A percentile compares a stretch with the other conserved stretches of the same genome.
Conservation (phyloP, 371 early-diverging fungal genomes). For the Mucor lusitanicus region DNA sequence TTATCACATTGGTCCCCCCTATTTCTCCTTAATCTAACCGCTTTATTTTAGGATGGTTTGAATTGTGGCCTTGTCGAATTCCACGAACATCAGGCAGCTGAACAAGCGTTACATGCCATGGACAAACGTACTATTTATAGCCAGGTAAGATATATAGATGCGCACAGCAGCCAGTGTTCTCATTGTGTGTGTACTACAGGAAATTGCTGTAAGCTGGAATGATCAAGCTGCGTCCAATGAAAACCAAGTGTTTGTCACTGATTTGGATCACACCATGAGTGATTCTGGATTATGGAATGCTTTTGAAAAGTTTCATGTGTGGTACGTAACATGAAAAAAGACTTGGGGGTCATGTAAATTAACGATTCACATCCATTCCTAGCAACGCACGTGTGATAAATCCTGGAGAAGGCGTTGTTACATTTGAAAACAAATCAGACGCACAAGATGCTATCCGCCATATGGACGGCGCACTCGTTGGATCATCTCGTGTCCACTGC, state of each 20-base stretch:
- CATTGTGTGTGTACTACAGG: slow-evolving; percentile 14
- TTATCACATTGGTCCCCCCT: background rate
- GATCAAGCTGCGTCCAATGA: slow-evolving; percentile 13
- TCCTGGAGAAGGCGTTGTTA: slow-evolving; percentile 81
- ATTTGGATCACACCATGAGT: slow-evolving; percentile 78
- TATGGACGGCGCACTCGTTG: slow-evolving; percentile 76
- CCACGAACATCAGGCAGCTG: slow-evolving; percentile 69
- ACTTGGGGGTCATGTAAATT: background rate
- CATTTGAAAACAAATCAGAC: slow-evolving; percentile 75
- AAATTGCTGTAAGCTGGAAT: slow-evolving; percentile 31
- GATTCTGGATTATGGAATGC: slow-evolving; percentile 72
- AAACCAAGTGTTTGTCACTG: slow-evolving; percentile 82
- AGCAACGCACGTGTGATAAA: slow-evolving; percentile 88
- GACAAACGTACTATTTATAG: slow-evolving; percentile 68
- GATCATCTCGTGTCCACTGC: slow-evolving; percentile 63
- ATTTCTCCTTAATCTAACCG: background rate
- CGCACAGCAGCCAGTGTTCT: no score
- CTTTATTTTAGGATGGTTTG: slow-evolving; percentile 41
- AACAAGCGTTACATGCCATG: slow-evolving; percentile 70
- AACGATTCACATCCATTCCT: background rate
- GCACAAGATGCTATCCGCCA: slow-evolving; percentile 78
- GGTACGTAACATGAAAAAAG: slow-evolving; percentile 50
- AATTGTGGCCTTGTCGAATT: slow-evolving; percentile 85
- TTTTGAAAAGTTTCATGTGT: slow-evolving; percentile 75
- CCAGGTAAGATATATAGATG: slow-evolving; percentile 35